These are phyloP conservation scores for Paxillus ammoniavirescens DNA, from an alignment of 768 basidiomycete species.

Conservation along the genomic window DNA sequence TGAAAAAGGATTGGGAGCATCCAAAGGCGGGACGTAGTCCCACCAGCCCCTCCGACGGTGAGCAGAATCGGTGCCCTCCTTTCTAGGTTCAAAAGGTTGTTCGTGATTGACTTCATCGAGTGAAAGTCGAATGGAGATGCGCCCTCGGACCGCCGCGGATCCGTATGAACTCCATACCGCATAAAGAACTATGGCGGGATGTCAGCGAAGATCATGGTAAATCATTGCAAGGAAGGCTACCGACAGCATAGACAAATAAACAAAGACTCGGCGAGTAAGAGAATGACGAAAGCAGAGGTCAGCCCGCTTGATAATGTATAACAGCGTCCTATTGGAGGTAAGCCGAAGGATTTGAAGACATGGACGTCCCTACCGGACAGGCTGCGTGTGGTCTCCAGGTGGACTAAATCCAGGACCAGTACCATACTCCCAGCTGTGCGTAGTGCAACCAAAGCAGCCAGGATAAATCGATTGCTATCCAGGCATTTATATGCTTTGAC, in stretches of 20 bases:
- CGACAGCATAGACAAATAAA: conserved; percentile 62
- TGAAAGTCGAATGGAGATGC: conserved; percentile 51
- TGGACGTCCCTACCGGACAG: conserved; percentile 41
- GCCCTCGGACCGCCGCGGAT: conserved; percentile 50
- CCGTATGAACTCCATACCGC: conserved; percentile 54
- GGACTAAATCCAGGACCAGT: conserved; percentile 41
- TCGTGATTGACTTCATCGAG: conserved; percentile 36
- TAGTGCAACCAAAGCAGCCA: conserved; percentile 41
- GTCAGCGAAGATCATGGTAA: conserved; percentile 7
- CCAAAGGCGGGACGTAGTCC: conserved; percentile 46
- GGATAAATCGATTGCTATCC: conserved; percentile 55
- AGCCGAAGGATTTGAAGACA: neutral
- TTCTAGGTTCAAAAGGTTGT: conserved; percentile 11
- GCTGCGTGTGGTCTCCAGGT: conserved; percentile 39
- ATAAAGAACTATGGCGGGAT: conserved; percentile 42
- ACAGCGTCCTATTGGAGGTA: conserved; percentile 43
- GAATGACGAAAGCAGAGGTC: conserved; percentile 41
- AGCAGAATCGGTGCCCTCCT: conserved; percentile 1
- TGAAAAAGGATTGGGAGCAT: neutral
- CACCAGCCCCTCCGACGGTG: conserved; percentile 47
- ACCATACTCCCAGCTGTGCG: conserved; percentile 42
- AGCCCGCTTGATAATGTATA: conserved; percentile 31
- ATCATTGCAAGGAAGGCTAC: conserved; percentile 20
- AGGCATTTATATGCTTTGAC: conserved; percentile 67
- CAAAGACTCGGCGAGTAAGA: conserved; percentile 53